Evolutionary conservation across 2,329 filamentous ascomycete species (phyloP), one percentile per base, ranked within the genome.

Genomic region (Rutstroemia sp.): DNA sequence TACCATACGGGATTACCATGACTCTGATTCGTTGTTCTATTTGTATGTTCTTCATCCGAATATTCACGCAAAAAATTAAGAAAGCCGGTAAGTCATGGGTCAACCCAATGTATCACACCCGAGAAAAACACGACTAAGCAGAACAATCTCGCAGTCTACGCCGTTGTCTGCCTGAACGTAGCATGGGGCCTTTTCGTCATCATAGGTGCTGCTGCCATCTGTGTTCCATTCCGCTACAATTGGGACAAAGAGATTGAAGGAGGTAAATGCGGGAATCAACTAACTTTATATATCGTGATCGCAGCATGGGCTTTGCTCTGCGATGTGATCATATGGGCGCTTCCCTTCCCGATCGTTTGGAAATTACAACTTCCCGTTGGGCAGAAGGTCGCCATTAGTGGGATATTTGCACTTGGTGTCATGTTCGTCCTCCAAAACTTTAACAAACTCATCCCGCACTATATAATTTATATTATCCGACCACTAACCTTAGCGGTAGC

Each of bases 351-450:
- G 10, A 21, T 48, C 7, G 12, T 48, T 16, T 48, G 45, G 45
- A 48, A 48, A 21, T 8, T 48, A 1, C n/a, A 48, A 17, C 45
- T 48, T 12, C 21, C 21, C 10, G 16, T 48, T 14, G 45, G 45
- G 12, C n/a, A 48, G 25, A 48, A 48, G 12, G 21, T 48, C 21
- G 45, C 45, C 19, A 23, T 48, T 9, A 48, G 45, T 27, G 48
- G 49, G 17, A 42, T 57, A 44, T 57, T 57, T 39, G 56, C 56
- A 41, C 48, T 48, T 25, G 45, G 45, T 25, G 21, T 48, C 7
- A 25, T 48, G 21, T 48, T 10, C 2, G 45, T 48, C n/a, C 4
- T 10, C 7, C 30, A 10, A 4, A 34, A 34, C 3, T 10, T 34
- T 12, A 34, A 34, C 10, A 9, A 34, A 12, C 12, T 34, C 30